These are phyloP conservation scores for Claviceps monticola DNA, from an alignment of 2,329 filamentous ascomycete genomes.

Conservation along the genomic window DNA sequence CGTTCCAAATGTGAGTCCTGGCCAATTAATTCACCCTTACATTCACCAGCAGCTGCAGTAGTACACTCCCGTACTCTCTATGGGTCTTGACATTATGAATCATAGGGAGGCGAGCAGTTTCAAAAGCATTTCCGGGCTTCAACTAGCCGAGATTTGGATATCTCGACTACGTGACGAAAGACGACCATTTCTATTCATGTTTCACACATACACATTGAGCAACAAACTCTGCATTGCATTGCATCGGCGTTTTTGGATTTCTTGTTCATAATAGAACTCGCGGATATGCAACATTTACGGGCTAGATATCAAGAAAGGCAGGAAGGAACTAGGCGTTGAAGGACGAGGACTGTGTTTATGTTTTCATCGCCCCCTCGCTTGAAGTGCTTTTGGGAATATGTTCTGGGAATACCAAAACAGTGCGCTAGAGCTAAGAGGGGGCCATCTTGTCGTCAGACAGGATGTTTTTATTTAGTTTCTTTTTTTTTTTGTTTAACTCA, in stretches of 20 bases:
- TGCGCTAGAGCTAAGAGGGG: neutral
- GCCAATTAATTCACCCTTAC: neutral
- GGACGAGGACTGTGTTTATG: neutral
- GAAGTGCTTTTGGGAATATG: too few species aligned
- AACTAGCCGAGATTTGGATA: neutral
- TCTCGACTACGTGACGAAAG: conserved; percentile 1
- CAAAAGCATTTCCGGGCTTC: conserved; percentile 7
- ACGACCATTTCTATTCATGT: neutral
- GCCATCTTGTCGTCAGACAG: neutral
- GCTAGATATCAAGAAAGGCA: conserved; percentile 2
- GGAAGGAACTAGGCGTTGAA: neutral
- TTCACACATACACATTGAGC: neutral
- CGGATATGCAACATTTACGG: neutral
- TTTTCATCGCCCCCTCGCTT: neutral
- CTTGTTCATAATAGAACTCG: neutral
- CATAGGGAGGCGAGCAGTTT: conserved; percentile 6
- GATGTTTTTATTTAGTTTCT: neutral
- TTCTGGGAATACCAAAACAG: too few species aligned
- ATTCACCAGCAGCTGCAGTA: neutral
- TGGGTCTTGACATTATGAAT: neutral
- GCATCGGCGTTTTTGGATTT: conserved; percentile 3
- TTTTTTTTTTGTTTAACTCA: neutral
- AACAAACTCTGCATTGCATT: neutral
- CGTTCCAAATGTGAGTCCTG: conserved; percentile 24
- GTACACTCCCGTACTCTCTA: neutral